phyloP scores from a whole-genome alignment of 2,329 filamentous ascomycete species.

The Aureobasidium zeae region DNA sequence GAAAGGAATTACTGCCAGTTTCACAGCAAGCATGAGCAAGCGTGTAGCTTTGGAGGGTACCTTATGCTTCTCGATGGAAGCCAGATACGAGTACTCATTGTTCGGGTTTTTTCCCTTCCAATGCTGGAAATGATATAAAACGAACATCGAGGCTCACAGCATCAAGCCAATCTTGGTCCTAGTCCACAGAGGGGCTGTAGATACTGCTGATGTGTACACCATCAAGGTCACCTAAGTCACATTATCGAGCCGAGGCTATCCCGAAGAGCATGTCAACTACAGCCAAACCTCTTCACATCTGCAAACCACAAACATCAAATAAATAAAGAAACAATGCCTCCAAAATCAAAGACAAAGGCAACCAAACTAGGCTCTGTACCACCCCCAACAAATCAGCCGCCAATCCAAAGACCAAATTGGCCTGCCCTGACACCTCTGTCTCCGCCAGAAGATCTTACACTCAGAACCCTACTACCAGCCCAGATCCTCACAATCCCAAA shows the following conservation, averaged over 20 bases:
- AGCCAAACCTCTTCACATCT: neutral
- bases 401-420: conserved; percentile 48
- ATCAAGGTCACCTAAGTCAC: neutral
- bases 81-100: too few species aligned
- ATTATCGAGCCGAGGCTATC: neutral
- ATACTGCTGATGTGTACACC: neutral
- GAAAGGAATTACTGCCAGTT: too few species aligned
- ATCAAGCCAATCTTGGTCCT: too few species aligned
- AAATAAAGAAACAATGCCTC: conserved; percentile 21
- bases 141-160: too few species aligned
- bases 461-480: conserved; percentile 48
- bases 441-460: conserved; percentile 53
- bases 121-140: too few species aligned
- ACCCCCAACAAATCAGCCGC: conserved; percentile 14
- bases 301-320: neutral
- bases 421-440: conserved; percentile 61
- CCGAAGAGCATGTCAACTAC: neutral
- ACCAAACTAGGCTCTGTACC: neutral
- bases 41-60: too few species aligned
- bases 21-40: too few species aligned
- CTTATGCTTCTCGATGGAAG: too few species aligned
- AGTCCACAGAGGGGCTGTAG: neutral
- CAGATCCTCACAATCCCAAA: conserved; percentile 66
- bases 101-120: too few species aligned
- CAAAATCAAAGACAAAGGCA: conserved; percentile 18